Evolutionary conservation across 306 rosid genomes (phyloP), one percentile per base, ranked within the genome.

Genomic region (Luffa aegyptiaca): DNA sequence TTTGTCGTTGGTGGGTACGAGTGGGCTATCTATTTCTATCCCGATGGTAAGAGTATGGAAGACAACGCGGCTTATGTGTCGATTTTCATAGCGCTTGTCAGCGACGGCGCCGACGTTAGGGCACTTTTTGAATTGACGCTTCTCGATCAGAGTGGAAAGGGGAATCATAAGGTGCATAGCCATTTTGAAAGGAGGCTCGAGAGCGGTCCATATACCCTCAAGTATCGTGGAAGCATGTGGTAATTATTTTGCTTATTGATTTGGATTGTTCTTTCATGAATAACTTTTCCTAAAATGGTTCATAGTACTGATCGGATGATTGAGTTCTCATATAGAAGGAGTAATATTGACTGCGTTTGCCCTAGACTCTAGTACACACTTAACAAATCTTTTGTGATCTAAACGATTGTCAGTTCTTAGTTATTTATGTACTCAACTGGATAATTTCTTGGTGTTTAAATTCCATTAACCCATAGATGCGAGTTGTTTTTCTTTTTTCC

Each of bases 171-270:
- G 82, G 93, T 87, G 26, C 93, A 89, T 65, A 87, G 89, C 85
- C 93, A 89, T 80, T 89, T 89, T 31, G 83, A 74, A 33, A 56
- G 93, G 75, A 77, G 83, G 80, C 88, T 87, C n/a, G 89, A 89
- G 55, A 77, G 87, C 45, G 93, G 93, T 26, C 93, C 93, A 0
- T 89, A 89, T 78, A 83, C 91, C 36, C 93, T 89, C 35, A 89
- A 89, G 41, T 86, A 86, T 78, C 87, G 89, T 5, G 93, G 93
- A 72, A 89, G 91, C 91, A 89, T 89, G 93, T 89, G 93, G 93
- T 87, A 80, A 78, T 86, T 20, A 36, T 74, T 70, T 13, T 65
- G 36, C 51, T 79, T 72, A 4, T 66, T n/a, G 51, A 52, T 65
- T 21, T 10, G 53, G 8, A 66, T 79, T 45, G 37, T 36, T 16